A percentile compares a stretch with the other conserved stretches of the same genome.
These are phyloP conservation scores for Volvox reticuliferus DNA, from an alignment of 139 green algal genomes.

Conservation along the genomic window DNA sequence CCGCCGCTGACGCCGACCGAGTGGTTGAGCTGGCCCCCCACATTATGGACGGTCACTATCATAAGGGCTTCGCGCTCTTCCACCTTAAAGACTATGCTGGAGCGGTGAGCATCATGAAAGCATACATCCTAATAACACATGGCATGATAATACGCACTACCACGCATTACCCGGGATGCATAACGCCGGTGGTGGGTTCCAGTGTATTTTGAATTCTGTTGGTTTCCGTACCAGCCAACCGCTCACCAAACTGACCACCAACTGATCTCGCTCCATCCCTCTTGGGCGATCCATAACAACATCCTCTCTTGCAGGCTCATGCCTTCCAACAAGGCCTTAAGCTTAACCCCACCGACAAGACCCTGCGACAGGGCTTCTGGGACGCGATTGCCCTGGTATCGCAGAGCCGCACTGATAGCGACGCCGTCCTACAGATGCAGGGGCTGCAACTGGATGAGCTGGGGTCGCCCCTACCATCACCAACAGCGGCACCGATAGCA, in stretches of 20 bases:
- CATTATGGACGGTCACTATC: constrained; percentile 64
- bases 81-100: constrained; percentile 62
- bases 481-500: not conserved
- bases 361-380: constrained; percentile 64
- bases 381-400: constrained; percentile 54
- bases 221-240: no score
- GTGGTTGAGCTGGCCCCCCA: constrained; percentile 61
- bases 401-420: constrained; percentile 46
- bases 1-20: constrained; percentile 51
- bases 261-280: no score
- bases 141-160: no score
- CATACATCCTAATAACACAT: no score
- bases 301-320: constrained; percentile 45
- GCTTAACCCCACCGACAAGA: constrained; percentile 63
- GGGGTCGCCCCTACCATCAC: no score
- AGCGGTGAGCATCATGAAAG: constrained; percentile 26
- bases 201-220: no score
- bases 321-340: constrained; percentile 62
- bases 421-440: not conserved
- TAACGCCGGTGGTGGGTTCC: no score
- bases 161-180: no score
- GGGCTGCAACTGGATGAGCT: not conserved
- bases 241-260: no score
- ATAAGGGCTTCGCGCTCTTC: constrained; percentile 65
- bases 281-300: no score